Evolutionary conservation across 257 asterid genomes (phyloP).

Genomic region (Plantago elongata): DNA sequence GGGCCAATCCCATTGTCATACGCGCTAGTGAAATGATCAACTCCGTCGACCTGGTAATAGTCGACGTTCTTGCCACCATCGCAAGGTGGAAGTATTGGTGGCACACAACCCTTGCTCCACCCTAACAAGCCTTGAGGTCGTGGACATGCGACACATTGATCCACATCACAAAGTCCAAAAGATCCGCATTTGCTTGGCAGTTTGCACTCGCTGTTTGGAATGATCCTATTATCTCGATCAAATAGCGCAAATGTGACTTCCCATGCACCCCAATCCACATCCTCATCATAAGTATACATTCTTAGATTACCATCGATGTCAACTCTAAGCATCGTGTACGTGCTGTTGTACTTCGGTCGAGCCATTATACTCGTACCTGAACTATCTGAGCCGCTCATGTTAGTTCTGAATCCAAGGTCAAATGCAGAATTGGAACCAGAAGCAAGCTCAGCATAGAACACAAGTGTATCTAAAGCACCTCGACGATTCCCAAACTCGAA

Average conservation of each 20-base stretch:
- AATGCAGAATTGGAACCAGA: slow-evolving; percentile 23
- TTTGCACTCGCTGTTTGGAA: slow-evolving; percentile 3
- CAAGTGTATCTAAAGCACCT: slow-evolving; percentile 24
- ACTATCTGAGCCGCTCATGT: slow-evolving; percentile 25
- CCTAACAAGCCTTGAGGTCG: slow-evolving; percentile 34
- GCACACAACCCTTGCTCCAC: slow-evolving; percentile 37
- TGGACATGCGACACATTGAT: slow-evolving; percentile 49
- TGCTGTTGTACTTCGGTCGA: slow-evolving; percentile 40
- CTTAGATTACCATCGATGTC: slow-evolving; percentile 44
- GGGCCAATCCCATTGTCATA: slow-evolving; percentile 39
- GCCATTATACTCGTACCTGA: slow-evolving; percentile 23
- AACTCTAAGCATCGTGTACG: slow-evolving; percentile 36
- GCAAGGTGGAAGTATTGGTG: slow-evolving; percentile 35
- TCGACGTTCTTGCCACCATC: slow-evolving; percentile 19
- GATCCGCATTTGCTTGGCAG: slow-evolving; percentile 36
- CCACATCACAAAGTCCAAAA: slow-evolving; percentile 32
- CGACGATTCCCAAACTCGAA: slow-evolving; percentile 32
- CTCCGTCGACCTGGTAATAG: slow-evolving; percentile 33
- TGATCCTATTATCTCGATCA: not conserved
- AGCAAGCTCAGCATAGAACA: slow-evolving; percentile 24
- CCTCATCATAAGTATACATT: slow-evolving; percentile 30
- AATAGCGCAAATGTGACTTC: slow-evolving; percentile 21
- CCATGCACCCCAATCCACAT: slow-evolving; percentile 42
- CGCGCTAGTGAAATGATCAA: slow-evolving; percentile 23
- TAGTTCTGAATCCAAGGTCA: slow-evolving; percentile 30